Base-by-base conservation (phyloP, 2,329 filamentous ascomycete genomes). In the Zasmidium citrigriseum region DNA sequence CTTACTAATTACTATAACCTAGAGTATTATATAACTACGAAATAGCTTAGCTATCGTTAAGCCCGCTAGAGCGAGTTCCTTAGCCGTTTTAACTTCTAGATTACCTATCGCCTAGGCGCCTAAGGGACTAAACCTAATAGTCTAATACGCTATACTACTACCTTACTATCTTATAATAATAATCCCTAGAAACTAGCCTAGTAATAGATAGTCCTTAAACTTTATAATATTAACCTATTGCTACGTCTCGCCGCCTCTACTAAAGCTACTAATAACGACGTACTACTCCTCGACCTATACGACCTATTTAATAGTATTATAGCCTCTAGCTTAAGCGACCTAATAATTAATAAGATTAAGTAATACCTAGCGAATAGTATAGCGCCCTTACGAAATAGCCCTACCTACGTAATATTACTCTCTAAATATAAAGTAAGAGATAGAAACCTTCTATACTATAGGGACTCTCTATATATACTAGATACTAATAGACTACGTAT, bases 81-180 rank as follows among this genome's bases (percentile, higher is more conserved):
- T 63, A 4, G 62, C 75, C 58, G 59, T 1, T 53, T 53, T 12
- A 70, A 68, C 47, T 73, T 73, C 49, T 54, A 49, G 16, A 70
- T 73, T 29, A 41, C 27, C 23, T 72, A 70, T 53, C 12, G 16
- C 18, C 47, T 25, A 27, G 47, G 27, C 27, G 7, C 7, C 27
- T 34, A 34, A 34, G 27, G 14, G 27, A 34, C 27, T 34, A 34
- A 34, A 34, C 27, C 27, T 14, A 14, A 34, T 14, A 7, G 7
- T 34, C 14, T 34, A 7, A 34, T 14, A 7, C 27, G 27, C 27
- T 34, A 34, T 14, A 7, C 27, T 34, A 34, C 7, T 14, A 14
- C 7, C 27, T 14, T 34, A 34, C 27, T 34, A 34, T 14, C 14
- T 14, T 7, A 34, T 14, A 14, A 34, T 14, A 14, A 34, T 14